Base-by-base conservation (phyloP, 2,329 filamentous ascomycete genomes). In the Fusarium pininemorale region DNA sequence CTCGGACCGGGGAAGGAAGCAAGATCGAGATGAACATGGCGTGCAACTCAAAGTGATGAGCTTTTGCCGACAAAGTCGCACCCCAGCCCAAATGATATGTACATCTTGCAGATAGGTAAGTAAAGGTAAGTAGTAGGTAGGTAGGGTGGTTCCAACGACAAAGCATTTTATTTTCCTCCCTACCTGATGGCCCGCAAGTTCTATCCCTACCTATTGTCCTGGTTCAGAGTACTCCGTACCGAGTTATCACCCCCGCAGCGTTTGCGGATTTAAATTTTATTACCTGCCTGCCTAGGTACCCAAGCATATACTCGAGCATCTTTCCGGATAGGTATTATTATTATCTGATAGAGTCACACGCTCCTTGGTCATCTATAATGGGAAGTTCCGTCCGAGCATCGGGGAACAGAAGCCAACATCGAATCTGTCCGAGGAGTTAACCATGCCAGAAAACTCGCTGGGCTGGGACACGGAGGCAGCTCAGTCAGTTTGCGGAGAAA, bases 401-500 rank as follows among this genome's bases (percentile, higher is more conserved):
- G 26, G 35, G 42, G 45, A 60, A 51, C 35, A 51, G 62, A 22
- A 62, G 45, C 38, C 35, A 39, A 13, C 22, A 42, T 48, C 32
- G 35, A 66, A 71, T 50, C 51, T 57, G 56, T 38, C 32, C 22
- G 38, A 35, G 22, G 48, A 37, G 42, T 55, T 71, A 59, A 51
- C 30, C 42, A 63, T 39, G 22, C 53, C 64, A 72, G 72, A 62
- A 66, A 58, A 58, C 55, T 69, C 69, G 64, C 60, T 60, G 42
- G 59, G 42, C 55, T 63, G 47, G 57, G 44, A 38, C 45, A 39
- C 41, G 47, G 60, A 59, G 59, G 51, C 53, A 51, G 55, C 42
- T 68, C 41, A 53, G 51, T 57, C 30, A 51, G 50, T 26, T 62
- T 37, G 47, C 56, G 44, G 51, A 69, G 59, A 63, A 75, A 53